Conservation (phyloP, 805 yeast species). For the Pichia pseudocactophila region DNA sequence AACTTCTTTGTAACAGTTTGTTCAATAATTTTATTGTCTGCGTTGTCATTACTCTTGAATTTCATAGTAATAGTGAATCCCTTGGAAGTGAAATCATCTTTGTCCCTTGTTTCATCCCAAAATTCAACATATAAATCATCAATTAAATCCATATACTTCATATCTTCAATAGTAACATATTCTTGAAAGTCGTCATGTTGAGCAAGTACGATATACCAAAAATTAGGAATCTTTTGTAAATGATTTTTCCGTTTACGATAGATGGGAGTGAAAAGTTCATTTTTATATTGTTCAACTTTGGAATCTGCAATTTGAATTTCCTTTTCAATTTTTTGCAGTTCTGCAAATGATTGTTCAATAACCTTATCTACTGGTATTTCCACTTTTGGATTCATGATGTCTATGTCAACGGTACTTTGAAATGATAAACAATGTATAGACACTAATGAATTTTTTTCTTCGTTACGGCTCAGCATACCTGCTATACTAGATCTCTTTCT, state of each 20-base stretch:
- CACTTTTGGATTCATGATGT: neutral
- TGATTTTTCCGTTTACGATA: conserved; percentile 48
- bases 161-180: conserved; percentile 66
- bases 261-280: conserved; percentile 45
- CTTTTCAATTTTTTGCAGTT: conserved; percentile 49
- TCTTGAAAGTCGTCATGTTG: conserved; percentile 82
- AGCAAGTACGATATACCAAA: conserved; percentile 83
- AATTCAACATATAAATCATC: conserved; percentile 54
- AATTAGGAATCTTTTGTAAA: conserved; percentile 52
- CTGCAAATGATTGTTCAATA: conserved; percentile 34
- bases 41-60: conserved; percentile 41
- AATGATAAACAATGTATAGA: neutral
- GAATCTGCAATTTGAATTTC: conserved; percentile 45
- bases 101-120: conserved; percentile 30
- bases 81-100: conserved; percentile 19
- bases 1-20: conserved; percentile 59
- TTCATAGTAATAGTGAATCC: conserved; percentile 52
- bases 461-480: too few relatives aligned
- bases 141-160: conserved; percentile 61
- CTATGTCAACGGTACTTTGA: too few relatives aligned
- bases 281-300: conserved; percentile 47
- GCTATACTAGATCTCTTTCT: too few relatives aligned
- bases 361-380: conserved; percentile 6
- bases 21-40: conserved; percentile 39
- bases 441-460: neutral